Percentiles rank a stretch among this genome's conserved stretches.
phyloP scores from a whole-genome alignment of 1,284 basidiomycete species.

The Malassezia furfur region DNA sequence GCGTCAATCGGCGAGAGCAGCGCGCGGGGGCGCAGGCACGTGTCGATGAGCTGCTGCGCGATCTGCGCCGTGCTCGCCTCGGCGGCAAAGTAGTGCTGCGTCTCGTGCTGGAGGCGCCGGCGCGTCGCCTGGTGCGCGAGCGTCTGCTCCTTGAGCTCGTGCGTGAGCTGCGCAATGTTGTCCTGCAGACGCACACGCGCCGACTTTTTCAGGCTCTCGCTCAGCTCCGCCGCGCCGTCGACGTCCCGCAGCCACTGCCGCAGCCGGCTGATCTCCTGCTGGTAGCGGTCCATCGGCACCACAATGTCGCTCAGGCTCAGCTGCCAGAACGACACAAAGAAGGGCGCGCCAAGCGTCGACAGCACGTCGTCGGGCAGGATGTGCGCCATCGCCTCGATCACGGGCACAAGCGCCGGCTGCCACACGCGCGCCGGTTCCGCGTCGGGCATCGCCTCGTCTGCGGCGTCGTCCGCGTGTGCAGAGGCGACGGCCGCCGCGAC shows the following conservation, averaged over 20 bases:
- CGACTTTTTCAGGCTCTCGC: slow-evolving; percentile 24
- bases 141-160: slow-evolving; percentile 67
- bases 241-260: slow-evolving; percentile 26
- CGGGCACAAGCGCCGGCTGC: slow-evolving; percentile 35
- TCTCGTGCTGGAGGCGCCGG: slow-evolving; percentile 69
- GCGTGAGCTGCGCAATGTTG: slow-evolving; percentile 35
- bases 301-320: slow-evolving; percentile 36
- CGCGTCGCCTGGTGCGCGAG: slow-evolving; percentile 62
- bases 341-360: slow-evolving; percentile 28
- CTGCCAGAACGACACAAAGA: slow-evolving; percentile 48
- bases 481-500: background rate
- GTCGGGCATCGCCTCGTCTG: background rate
- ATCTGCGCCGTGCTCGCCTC: slow-evolving; percentile 20
- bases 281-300: slow-evolving; percentile 47
- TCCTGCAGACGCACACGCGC: slow-evolving; percentile 38
- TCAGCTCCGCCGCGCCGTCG: slow-evolving; percentile 19
- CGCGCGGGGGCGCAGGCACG: slow-evolving; percentile 85
- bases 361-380: slow-evolving; percentile 26
- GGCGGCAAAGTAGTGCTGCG: slow-evolving; percentile 69
- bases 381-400: slow-evolving; percentile 23
- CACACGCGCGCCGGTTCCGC: slow-evolving; percentile 13
- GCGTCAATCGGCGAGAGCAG: slow-evolving; percentile 91
- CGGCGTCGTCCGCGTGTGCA: background rate
- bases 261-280: slow-evolving; percentile 36
- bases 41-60: slow-evolving; percentile 59